phyloP scores from a whole-genome alignment of 805 yeast genomes.

The Priceomyces haplophilus region DNA sequence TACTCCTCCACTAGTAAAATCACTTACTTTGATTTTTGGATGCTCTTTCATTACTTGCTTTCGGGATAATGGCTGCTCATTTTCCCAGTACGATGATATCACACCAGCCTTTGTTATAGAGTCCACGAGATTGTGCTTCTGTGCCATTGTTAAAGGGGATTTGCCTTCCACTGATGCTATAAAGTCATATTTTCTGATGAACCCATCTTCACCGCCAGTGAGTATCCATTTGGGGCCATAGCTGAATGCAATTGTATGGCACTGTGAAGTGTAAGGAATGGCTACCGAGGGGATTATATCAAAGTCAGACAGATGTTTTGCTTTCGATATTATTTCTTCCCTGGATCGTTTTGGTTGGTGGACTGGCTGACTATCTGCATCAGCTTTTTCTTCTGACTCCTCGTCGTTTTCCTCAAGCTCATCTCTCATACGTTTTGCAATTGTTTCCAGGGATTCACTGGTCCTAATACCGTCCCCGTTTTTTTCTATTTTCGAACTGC shows the following conservation, averaged over 20 bases:
- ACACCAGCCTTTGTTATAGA: conserved; percentile 83
- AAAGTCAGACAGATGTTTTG: conserved; percentile 51
- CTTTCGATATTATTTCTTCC: conserved; percentile 37
- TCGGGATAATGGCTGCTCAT: conserved; percentile 75
- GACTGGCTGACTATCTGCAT: conserved; percentile 3
- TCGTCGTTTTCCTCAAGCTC: conserved; percentile 5
- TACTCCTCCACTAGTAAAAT: conserved; percentile 35
- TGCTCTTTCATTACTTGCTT: conserved; percentile 31
- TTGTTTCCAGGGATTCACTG: background rate
- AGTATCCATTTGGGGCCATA: conserved; percentile 82
- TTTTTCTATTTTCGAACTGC: conserved; percentile 11
- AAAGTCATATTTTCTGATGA: conserved; percentile 84
- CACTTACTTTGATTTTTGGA: conserved; percentile 35
- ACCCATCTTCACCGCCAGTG: conserved; percentile 96
- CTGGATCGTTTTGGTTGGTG: conserved; percentile 10
- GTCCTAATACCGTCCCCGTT: conserved; percentile 1
- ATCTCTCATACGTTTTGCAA: background rate
- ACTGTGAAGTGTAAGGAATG: conserved; percentile 74
- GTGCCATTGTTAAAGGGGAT: conserved; percentile 84
- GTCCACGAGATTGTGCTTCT: conserved; percentile 84
- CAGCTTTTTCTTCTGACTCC: background rate
- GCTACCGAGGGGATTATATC: conserved; percentile 86
- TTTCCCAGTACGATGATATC: conserved; percentile 86
- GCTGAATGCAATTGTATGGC: conserved; percentile 74
- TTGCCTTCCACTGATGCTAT: conserved; percentile 83